Percentiles rank a stretch among this genome's conserved stretches.
Evolutionary conservation across 495 filamentous ascomycete genomes (phyloP).

Genomic region (Penicillium antarcticum): DNA sequence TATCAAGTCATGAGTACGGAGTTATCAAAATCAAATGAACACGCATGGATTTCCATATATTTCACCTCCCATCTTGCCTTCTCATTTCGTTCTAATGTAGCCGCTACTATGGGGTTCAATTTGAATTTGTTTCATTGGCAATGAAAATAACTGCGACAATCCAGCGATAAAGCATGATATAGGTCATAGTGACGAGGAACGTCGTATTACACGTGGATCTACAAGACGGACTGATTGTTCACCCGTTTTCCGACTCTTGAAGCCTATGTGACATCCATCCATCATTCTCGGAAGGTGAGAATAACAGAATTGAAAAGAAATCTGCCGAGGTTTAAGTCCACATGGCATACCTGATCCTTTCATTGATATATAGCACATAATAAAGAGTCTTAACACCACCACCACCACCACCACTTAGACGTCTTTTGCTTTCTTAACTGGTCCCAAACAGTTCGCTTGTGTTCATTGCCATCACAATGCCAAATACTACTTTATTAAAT

Average conservation of each 20-base stretch:
- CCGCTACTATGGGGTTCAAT: too few species aligned
- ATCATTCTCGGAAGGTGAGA: not conserved
- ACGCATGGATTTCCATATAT: too few species aligned
- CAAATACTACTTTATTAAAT: constrained; percentile 9
- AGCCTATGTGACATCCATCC: not conserved
- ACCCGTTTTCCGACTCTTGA: not conserved
- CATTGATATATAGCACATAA: not conserved
- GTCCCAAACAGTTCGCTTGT: not conserved
- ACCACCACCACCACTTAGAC: not conserved
- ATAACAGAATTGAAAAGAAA: not conserved
- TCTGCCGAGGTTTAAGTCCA: not conserved
- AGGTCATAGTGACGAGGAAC: too few species aligned
- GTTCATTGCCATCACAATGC: not conserved
- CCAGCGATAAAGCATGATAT: too few species aligned
- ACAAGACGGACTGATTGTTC: not conserved
- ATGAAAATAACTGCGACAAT: too few species aligned
- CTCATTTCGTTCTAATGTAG: too few species aligned
- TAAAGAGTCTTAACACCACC: not conserved
- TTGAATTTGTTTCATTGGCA: too few species aligned
- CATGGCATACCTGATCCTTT: not conserved
- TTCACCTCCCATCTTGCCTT: too few species aligned
- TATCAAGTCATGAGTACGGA: constrained; percentile 3
- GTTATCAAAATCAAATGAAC: too few species aligned
- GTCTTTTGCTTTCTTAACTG: not conserved
- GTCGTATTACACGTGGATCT: too few species aligned